Base-by-base conservation (phyloP, 2,329 filamentous ascomycete genomes). In the Aspergillus ochraceoroseus region DNA sequence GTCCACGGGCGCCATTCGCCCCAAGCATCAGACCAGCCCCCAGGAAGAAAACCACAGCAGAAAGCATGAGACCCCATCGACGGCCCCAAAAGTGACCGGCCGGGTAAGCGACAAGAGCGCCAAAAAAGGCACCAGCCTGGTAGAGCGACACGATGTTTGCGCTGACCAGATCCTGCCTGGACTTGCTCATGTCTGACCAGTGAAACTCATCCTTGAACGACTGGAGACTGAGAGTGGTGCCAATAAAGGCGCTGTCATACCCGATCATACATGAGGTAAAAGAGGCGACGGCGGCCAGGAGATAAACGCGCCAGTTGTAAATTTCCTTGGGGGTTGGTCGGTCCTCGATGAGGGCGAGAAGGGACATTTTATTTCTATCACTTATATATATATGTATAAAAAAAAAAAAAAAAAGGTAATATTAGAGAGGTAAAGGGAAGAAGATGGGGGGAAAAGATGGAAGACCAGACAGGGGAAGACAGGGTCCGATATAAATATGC, bases 61-160 rank as follows among this genome's bases (percentile, higher is more conserved):
- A 83, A 32, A 79, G 48, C 48, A 80, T 67, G 2, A 89, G 70
- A 14, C 78, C 82, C 57, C 72, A 75, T 54, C 77, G 77, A 14
- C 85, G 76, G 18, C 85, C 85, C 47, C 82, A 67, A 58, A 75
- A 85, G 67, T 83, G 80, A 19, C 76, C 79, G 22, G 77, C 74
- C 6, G 70, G 72, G 52, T 84, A 88, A 41, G 80, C 83, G 44
- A 76, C 74, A 27, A 87, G 66, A n/a, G 81, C 78, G 35, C 86
- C 86, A 53, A 90, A 89, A 68, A 92, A 89, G 44, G 85, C 85
- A 44, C 85, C 85, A 7, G 85, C 86, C 64, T 90, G 86, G 67
- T 87, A 89, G 38, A 83, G 77, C 17, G 82, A 87, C 36, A 88
- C 85, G 46, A 89, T 87, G 61, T 89, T 90, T 54, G 81, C 71